These are phyloP conservation scores for Parascedosporium putredinis DNA, from an alignment of 2,329 filamentous ascomycete genomes.

Conservation along the genomic window DNA sequence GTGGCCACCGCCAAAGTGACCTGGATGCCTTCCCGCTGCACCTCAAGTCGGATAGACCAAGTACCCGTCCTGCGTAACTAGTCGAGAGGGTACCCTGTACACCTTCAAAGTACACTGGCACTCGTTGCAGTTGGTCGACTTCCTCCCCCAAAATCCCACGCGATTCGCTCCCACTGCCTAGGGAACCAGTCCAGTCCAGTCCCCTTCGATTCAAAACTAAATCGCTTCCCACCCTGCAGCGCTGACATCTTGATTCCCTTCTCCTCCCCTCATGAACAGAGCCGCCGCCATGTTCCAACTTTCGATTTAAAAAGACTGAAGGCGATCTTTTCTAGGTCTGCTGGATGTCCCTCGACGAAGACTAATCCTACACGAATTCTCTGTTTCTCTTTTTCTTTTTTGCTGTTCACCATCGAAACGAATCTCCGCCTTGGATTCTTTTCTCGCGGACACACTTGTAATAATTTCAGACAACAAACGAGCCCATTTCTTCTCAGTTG, in stretches of 20 bases:
- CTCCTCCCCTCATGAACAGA: slow-evolving; percentile 4
- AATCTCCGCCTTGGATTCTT: not conserved
- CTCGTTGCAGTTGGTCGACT: too few species aligned
- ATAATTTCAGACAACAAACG: slow-evolving; percentile 4
- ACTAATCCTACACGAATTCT: slow-evolving; percentile 5
- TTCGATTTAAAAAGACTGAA: slow-evolving; percentile 8
- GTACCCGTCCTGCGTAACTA: too few species aligned
- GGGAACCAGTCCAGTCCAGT: not conserved
- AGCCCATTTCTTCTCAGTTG: slow-evolving; percentile 1
- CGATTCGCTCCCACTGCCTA: too few species aligned
- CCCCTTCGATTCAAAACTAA: slow-evolving; percentile 9
- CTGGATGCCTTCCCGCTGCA: not conserved
- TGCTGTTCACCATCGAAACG: not conserved
- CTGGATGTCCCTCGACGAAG: slow-evolving; percentile 8
- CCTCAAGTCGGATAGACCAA: not conserved
- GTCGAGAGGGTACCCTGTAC: not conserved
- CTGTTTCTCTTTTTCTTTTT: too few species aligned
- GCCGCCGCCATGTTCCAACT: slow-evolving; percentile 7
- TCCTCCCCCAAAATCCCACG: too few species aligned
- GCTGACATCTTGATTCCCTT: not conserved
- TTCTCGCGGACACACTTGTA: not conserved
- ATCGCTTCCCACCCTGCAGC: slow-evolving; percentile 3
- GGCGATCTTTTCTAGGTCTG: slow-evolving; percentile 9
- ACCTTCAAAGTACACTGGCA: too few species aligned
- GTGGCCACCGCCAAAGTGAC: not conserved